phyloP scores from a whole-genome alignment of 2,329 filamentous ascomycete species.

The Fusarium sp. region DNA sequence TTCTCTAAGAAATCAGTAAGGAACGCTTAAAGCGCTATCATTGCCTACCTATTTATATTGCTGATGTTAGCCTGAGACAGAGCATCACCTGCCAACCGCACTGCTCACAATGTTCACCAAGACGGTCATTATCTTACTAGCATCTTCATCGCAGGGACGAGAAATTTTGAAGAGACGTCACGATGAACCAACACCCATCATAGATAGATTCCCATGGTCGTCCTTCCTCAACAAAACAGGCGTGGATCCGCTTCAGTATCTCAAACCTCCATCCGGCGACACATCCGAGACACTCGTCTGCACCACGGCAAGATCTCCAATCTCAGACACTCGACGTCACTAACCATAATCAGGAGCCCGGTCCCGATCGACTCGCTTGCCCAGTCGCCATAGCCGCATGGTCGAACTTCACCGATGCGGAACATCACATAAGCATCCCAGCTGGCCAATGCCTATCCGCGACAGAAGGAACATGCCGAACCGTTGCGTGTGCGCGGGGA shows the following conservation, averaged over 20 bases:
- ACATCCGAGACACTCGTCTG: slow-evolving; percentile 23
- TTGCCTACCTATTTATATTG: background rate
- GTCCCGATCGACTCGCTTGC: slow-evolving; percentile 29
- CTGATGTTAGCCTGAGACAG: background rate
- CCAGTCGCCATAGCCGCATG: slow-evolving; percentile 30
- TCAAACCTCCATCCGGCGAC: background rate
- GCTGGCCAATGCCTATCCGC: slow-evolving; percentile 22
- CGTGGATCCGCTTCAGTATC: slow-evolving; percentile 16
- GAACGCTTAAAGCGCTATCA: background rate
- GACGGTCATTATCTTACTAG: background rate
- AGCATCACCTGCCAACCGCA: background rate
- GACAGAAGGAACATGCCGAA: slow-evolving; percentile 9
- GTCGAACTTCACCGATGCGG: background rate
- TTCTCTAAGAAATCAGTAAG: background rate
- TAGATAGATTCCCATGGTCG: slow-evolving; percentile 25
- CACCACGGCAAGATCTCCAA: slow-evolving; percentile 9
- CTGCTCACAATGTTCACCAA: slow-evolving; percentile 5
- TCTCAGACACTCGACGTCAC: background rate
- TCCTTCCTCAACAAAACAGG: slow-evolving; percentile 22
- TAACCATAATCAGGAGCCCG: slow-evolving; percentile 7
- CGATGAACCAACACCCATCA: background rate
- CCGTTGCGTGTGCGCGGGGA: slow-evolving; percentile 26
- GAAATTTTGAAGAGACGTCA: background rate
- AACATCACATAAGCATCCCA: slow-evolving; percentile 3
- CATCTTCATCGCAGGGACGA: background rate